A percentile compares a stretch with the other conserved stretches of the same genome.
Conservation (phyloP, 768 basidiomycete genomes). For the Filobasidium floriforme region DNA sequence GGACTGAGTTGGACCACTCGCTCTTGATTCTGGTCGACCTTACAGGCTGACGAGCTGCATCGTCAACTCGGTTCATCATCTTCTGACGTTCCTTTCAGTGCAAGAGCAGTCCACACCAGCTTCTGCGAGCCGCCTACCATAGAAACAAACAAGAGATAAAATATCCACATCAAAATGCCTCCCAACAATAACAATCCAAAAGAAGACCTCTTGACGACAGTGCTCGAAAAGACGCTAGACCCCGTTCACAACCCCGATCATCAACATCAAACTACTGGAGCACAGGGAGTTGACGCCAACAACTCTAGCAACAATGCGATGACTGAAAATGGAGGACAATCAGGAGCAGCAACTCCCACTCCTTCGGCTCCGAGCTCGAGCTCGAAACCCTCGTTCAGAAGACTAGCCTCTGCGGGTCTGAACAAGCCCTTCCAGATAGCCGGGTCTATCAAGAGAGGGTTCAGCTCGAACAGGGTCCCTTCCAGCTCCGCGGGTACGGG, state of each 20-base stretch:
- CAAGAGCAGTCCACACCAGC: no score
- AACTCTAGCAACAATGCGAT: no score
- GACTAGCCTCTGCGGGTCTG: neutral
- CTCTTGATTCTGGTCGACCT: no score
- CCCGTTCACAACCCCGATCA: neutral
- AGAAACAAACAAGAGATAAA: no score
- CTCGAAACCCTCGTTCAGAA: neutral
- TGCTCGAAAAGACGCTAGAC: neutral
- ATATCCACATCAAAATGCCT: neutral
- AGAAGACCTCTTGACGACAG: neutral
- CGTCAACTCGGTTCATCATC: no score
- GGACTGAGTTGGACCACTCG: no score
- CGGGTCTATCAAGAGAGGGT: constrained; percentile 2
- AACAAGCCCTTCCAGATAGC: constrained; percentile 1
- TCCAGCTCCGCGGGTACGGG: neutral
- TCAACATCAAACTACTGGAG: no score
- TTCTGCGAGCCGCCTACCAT: no score
- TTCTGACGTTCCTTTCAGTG: no score
- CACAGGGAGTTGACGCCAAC: no score
- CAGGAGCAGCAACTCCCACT: neutral
- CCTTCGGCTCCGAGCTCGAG: neutral
- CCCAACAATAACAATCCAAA: neutral
- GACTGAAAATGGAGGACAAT: no score
- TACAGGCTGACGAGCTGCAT: no score
- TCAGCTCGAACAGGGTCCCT: neutral